phyloP scores from a whole-genome alignment of 1,139 yeast genomes.

The Scheffersomyces lignicola region DNA sequence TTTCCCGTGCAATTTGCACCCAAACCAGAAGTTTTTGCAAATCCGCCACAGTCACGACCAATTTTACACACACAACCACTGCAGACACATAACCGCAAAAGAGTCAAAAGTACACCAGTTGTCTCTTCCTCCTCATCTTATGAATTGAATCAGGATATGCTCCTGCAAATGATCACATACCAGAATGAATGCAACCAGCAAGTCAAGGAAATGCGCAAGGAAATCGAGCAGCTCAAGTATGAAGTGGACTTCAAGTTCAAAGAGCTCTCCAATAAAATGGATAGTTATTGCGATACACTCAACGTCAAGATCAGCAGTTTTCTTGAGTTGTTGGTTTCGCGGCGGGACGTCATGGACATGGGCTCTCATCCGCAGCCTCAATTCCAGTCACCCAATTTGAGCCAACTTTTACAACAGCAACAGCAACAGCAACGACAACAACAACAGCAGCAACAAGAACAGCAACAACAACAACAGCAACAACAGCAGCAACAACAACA shows the following conservation, averaged over 20 bases:
- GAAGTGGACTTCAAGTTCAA: conserved; percentile 14
- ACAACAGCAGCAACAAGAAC: conserved; percentile 2
- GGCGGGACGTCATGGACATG: background rate
- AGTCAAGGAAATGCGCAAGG: conserved; percentile 16
- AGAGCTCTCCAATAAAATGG: conserved; percentile 9
- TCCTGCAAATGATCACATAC: conserved; percentile 6
- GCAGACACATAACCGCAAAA: conserved; percentile 2
- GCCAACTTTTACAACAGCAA: too few relatives aligned
- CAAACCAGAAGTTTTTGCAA: too few relatives aligned
- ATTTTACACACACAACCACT: too few relatives aligned
- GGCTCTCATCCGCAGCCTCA: too few relatives aligned
- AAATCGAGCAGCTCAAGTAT: conserved; percentile 15
- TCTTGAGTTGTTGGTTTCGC: conserved; percentile 4
- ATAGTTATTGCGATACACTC: conserved; percentile 2
- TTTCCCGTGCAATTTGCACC: too few relatives aligned
- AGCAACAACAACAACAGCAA: conserved; percentile 4
- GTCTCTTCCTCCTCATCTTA: conserved; percentile 6
- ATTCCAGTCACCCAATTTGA: too few relatives aligned
- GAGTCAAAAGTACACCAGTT: background rate
- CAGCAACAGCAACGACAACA: conserved; percentile 1
- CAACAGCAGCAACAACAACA: conserved; percentile 4
- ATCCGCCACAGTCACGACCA: too few relatives aligned
- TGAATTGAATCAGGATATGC: conserved; percentile 2
- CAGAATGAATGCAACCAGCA: conserved; percentile 13
- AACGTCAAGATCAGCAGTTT: conserved; percentile 6